Conservation (phyloP, 2,329 filamentous ascomycete genomes). For the Colletotrichum cereale region DNA sequence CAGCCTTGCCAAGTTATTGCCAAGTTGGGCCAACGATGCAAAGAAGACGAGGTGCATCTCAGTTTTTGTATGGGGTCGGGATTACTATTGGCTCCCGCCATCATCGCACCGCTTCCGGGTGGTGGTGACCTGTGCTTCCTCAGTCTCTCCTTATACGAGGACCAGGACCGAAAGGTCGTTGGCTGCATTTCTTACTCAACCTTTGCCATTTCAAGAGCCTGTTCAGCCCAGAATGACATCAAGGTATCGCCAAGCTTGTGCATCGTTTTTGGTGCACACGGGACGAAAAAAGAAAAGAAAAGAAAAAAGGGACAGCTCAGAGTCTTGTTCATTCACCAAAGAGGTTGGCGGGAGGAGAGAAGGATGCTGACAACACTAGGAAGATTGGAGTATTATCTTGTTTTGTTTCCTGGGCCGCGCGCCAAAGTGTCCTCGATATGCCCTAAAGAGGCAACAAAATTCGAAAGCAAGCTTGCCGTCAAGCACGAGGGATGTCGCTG, state of each 20-base stretch:
- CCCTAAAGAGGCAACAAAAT: background rate
- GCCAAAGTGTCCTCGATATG: background rate
- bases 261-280: background rate
- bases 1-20: constrained; percentile 34
- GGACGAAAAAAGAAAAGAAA: constrained; percentile 6
- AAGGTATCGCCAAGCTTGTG: background rate
- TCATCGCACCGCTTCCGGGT: constrained; percentile 30
- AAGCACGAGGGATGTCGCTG: background rate
- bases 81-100: constrained; percentile 20
- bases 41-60: constrained; percentile 39
- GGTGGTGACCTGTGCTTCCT: constrained; percentile 30
- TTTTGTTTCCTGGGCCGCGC: background rate
- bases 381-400: background rate
- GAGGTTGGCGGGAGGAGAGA: constrained; percentile 12
- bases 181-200: constrained; percentile 11
- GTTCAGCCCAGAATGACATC: constrained; percentile 21
- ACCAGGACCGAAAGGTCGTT: background rate
- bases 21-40: constrained; percentile 33
- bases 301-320: constrained; percentile 1
- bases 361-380: constrained; percentile 33
- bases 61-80: constrained; percentile 21
- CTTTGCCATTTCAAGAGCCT: background rate
- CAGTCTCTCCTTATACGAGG: constrained; percentile 27
- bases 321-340: background rate
- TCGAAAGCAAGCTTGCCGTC: constrained; percentile 3